Evolutionary conservation across 1,284 basidiomycete species (phyloP).

Genomic region (Entoloma clypeatum): DNA sequence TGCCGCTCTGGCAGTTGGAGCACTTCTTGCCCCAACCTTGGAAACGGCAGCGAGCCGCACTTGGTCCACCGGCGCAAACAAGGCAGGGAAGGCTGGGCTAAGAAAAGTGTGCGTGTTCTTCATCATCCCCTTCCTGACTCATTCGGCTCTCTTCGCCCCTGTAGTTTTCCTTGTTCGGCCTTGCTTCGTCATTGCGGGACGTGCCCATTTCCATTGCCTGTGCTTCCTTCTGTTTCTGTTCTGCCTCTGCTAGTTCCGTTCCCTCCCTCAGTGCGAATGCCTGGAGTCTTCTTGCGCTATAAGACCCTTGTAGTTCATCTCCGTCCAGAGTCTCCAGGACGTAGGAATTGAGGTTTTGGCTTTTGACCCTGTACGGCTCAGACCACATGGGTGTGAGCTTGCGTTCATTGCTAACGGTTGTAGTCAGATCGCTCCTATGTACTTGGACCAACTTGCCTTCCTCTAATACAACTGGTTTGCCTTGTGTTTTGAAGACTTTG

Average conservation of each 20-base stretch:
- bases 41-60: no score
- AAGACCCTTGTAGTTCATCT: constrained; percentile 10
- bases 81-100: no score
- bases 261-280: constrained; percentile 13
- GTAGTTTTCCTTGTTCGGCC: background rate
- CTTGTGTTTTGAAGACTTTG: constrained; percentile 5
- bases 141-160: background rate
- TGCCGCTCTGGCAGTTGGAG: no score
- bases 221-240: no score
- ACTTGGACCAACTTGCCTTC: constrained; percentile 8
- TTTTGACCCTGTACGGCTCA: constrained; percentile 8
- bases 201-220: constrained; percentile 9
- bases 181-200: no score
- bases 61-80: no score
- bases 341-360: constrained; percentile 22
- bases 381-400: constrained; percentile 26
- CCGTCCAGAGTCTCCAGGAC: constrained; percentile 17
- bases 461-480: background rate
- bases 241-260: no score
- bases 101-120: no score
- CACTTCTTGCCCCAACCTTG: no score
- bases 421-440: constrained; percentile 8
- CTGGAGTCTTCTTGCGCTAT: constrained; percentile 19
- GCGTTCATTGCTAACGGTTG: constrained; percentile 15
- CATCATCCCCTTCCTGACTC: background rate